Evolutionary conservation across 345 rosid species (phyloP), one percentile per base, ranked within the genome.

Genomic region (Hypericum perforatum): DNA sequence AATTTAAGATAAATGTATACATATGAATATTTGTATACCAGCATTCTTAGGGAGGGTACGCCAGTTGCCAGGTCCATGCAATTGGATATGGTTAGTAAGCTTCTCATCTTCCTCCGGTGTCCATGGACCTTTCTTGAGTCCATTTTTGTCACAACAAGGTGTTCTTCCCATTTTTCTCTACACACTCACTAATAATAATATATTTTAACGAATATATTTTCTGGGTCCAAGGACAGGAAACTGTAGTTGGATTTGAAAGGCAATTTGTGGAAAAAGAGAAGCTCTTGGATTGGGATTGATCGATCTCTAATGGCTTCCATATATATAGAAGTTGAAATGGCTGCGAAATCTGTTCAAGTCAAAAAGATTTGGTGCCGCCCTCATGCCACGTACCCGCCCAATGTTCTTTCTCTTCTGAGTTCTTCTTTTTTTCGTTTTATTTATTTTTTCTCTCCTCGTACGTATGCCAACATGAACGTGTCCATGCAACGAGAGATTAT

Each of bases 111-210:
- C 72, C 16, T 68, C 72, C 0, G 72, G 11, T 0, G 72, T 68
- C 72, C 72, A 68, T 0, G 72, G 67, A 38, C 72, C 72, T 41
- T 68, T 68, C 63, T 68, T 68, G 29, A 62, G 57, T 42, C 72
- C 72, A 48, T 57, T 62, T 32, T 68, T 68, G 57, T 68, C 72
- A 16, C 72, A 68, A 52, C 72, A 68, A 53, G 72, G 72, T 15
- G 63, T 62, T 53, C 72, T 68, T 42, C 67, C 72, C 72, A 68
- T 68, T 45, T 1, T 6, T 32, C 0, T 42, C 15, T 6, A 45
- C 43, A 15, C 0, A 43, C 32, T 22, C 32, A 22, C 32, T 22
- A 22, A 22, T 22, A 22, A 22, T 22, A 22, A 22, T 22, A 22
- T 0, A 37, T 51, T 9, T 12, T 12, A 7, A n/a, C 8, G 8